Conservation (phyloP, 2,329 filamentous ascomycete species). For the Aspergillus costaricaensis region DNA sequence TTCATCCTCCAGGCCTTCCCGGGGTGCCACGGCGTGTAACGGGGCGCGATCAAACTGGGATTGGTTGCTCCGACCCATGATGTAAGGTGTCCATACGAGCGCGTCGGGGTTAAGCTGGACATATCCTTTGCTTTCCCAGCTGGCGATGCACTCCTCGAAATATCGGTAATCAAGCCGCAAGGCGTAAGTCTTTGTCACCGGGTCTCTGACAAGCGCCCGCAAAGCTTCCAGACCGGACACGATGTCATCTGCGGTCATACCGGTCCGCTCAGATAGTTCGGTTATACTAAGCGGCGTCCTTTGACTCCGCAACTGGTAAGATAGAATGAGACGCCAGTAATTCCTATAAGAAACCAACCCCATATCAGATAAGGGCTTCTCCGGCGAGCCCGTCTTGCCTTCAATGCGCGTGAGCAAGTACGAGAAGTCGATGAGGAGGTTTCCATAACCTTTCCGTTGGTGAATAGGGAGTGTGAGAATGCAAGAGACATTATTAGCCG, state of each 20-base stretch:
- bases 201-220: constrained; percentile 85
- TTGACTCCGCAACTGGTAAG: constrained; percentile 73
- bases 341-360: constrained; percentile 95
- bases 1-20: constrained; percentile 60
- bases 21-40: constrained; percentile 81
- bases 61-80: constrained; percentile 85
- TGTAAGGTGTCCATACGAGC: constrained; percentile 92
- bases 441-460: constrained; percentile 94
- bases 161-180: constrained; percentile 83
- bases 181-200: constrained; percentile 83
- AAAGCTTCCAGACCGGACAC: constrained; percentile 90
- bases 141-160: constrained; percentile 82
- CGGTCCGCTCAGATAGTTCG: constrained; percentile 74
- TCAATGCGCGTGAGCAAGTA: constrained; percentile 94
- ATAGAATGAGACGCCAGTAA: constrained; percentile 91
- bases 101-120: constrained; percentile 78
- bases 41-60: constrained; percentile 82
- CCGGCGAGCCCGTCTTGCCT: constrained; percentile 89
- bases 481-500: constrained; percentile 95
- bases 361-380: constrained; percentile 98
- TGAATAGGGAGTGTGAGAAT: constrained; percentile 95
- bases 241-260: constrained; percentile 94
- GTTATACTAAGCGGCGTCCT: constrained; percentile 58
- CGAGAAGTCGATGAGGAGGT: constrained; percentile 96
- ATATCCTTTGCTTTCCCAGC: constrained; percentile 87